These are phyloP conservation scores for Cyberlindnera euphorbiiphila DNA, from an alignment of 805 yeast species.

Conservation along the genomic window DNA sequence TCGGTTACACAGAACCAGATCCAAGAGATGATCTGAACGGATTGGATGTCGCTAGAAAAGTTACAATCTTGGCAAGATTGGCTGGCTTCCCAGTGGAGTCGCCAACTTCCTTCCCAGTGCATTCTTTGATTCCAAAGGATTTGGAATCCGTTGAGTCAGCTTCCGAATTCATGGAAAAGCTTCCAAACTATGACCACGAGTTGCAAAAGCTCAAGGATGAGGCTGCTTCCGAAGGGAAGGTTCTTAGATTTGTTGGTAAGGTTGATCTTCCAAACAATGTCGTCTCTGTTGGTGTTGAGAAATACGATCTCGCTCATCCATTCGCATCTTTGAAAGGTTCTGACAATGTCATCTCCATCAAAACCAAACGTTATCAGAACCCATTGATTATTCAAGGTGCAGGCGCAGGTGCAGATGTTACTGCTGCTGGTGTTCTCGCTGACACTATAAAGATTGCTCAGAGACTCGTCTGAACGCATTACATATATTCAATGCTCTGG, in stretches of 20 bases:
- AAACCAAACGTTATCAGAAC: slow-evolving; percentile 85
- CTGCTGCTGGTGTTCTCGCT: slow-evolving; percentile 89
- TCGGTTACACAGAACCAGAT: slow-evolving; percentile 98
- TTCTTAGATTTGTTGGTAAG: slow-evolving; percentile 88
- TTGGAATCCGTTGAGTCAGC: slow-evolving; percentile 71
- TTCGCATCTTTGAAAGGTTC: slow-evolving; percentile 95
- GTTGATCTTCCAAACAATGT: slow-evolving; percentile 69
- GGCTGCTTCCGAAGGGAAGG: slow-evolving; percentile 81
- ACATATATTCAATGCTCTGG: background rate
- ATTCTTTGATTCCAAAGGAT: slow-evolving; percentile 84
- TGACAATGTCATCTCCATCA: slow-evolving; percentile 90
- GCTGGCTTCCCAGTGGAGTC: slow-evolving; percentile 82
- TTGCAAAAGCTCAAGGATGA: slow-evolving; percentile 72
- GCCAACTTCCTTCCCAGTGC: slow-evolving; percentile 91
- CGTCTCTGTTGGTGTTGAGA: slow-evolving; percentile 83
- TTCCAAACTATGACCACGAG: slow-evolving; percentile 81
- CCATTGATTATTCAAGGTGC: slow-evolving; percentile 98
- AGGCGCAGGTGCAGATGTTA: slow-evolving; percentile 79
- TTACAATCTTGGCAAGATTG: slow-evolving; percentile 90
- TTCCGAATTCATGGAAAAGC: slow-evolving; percentile 71
- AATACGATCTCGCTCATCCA: slow-evolving; percentile 86
- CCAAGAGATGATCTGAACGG: slow-evolving; percentile 99
- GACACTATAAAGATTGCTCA: slow-evolving; percentile 91
- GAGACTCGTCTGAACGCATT: slow-evolving; percentile 42
- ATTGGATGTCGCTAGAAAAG: slow-evolving; percentile 97